Conservation (phyloP, 1,284 basidiomycete species). For the Cryptococcus sp. region DNA sequence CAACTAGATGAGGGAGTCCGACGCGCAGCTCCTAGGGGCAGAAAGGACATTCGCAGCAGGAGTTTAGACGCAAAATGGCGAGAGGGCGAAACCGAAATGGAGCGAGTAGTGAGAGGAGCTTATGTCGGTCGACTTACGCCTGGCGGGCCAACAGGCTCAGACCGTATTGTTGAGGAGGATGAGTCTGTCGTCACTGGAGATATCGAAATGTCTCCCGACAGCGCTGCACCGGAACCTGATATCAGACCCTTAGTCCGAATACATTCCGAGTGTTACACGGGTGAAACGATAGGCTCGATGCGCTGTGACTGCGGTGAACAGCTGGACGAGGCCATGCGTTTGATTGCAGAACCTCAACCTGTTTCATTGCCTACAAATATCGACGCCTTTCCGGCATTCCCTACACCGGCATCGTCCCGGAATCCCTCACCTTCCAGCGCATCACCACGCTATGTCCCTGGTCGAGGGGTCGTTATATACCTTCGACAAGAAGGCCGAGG, state of each 20-base stretch:
- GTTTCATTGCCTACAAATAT: constrained; percentile 8
- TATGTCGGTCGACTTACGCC: constrained; percentile 75
- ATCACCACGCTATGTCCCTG: constrained; percentile 55
- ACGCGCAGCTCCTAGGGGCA: constrained; percentile 32
- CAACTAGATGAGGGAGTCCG: constrained; percentile 61
- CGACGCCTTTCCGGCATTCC: constrained; percentile 41
- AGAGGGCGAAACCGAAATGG: constrained; percentile 85
- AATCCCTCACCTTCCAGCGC: constrained; percentile 7
- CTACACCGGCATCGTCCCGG: constrained; percentile 44
- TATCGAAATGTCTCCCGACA: constrained; percentile 8
- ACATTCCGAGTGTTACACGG: constrained; percentile 98
- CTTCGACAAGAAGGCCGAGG: constrained; percentile 98
- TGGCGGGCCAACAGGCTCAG: constrained; percentile 24
- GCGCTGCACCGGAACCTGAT: constrained; percentile 24
- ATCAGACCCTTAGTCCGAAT: constrained; percentile 83
- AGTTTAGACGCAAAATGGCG: constrained; percentile 85
- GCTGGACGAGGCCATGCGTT: constrained; percentile 90
- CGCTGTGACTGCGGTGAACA: constrained; percentile 99
- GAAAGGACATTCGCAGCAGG: constrained; percentile 68
- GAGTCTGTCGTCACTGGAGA: constrained; percentile 9
- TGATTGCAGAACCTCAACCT: constrained; percentile 72
- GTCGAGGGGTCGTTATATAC: constrained; percentile 93
- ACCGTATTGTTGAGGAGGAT: background rate
- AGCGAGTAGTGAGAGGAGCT: constrained; percentile 89
- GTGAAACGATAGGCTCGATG: constrained; percentile 97